Evolutionary conservation across 2,329 filamentous ascomycete species (phyloP), one percentile per base, ranked within the genome.

Genomic region (Aspergillus sclerotialis): DNA sequence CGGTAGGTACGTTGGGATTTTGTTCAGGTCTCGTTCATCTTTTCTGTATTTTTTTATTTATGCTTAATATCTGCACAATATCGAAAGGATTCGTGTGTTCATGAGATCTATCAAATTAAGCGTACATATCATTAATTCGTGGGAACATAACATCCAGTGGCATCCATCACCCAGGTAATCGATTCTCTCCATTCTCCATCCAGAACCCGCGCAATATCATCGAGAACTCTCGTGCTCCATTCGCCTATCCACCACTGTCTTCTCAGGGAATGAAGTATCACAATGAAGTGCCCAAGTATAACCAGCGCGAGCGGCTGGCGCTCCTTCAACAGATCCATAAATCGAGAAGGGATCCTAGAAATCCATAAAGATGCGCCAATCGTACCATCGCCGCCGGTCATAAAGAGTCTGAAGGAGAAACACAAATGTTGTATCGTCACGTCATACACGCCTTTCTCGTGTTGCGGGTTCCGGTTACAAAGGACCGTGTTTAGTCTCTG

Each of bases 201-300:
- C n/a, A 61, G 30, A 14, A 33, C 29, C 24, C 48, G 42, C 10
- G 50, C 50, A 15, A 83, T 69, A 13, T 80, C 78, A 51, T 76
- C 72, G 11, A 85, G 75, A 46, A 85, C 76, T 36, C 76, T 72
- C 11, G 73, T 70, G 6, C 79, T 73, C 48, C 82, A 79, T 25
- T 80, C 78, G 13, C 77, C 70, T 17, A 84, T 63, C 81, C 82
- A 86, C 82, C 82, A 86, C 11, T 78, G 64, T 11, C 67, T 57
- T 40, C 80, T 73, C 42, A 82, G 65, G 21, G 70, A 70, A 49
- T 79, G 79, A 30, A 84, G 64, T 3, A 66, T 37, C 7, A 69
- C 60, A 0, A 59, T 59, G 39, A 62, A 69, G 39, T 70, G 60
- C 2, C 63, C 64, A 4, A 68, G 50, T 11, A 69, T 50, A 10